Evolutionary conservation across 495 filamentous ascomycete species (phyloP), one percentile per base, ranked within the genome.

Genomic region (Venustampulla echinocandica): DNA sequence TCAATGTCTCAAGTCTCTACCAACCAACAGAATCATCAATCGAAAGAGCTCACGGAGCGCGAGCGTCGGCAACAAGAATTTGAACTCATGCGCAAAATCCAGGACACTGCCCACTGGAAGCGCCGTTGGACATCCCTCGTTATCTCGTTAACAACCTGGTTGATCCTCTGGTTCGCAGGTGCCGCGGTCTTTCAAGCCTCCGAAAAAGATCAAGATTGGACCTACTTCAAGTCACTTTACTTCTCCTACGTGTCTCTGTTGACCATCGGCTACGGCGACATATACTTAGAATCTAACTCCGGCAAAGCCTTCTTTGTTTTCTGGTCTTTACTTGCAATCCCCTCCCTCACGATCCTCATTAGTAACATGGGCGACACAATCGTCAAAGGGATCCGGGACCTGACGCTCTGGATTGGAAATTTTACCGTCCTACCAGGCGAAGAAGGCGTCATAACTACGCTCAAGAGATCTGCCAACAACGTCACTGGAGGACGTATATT

Each of bases 211-310:
- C 75, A 77, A 53, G 41, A 66, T 1, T 94, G 87, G 89, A 72
- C 64, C n/a, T 95, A 94, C 55, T 93, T 92, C 48, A 65, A 81
- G 11, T 69, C 77, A 0, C 61, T 95, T 5, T 95, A 93, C 60
- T 93, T 92, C 62, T 62, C 83, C 2, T 95, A 86, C 58, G 79
- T 79, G 2, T 77, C 79, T 2, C 71, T 94, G 25, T 69, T 90
- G 4, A 94, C 89, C 1, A 87, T 95, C 42, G 89, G 89, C 0
- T 95, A 89, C 54, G 89, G 89, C 2, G 87, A 94, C 50, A 69
- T 80, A 23, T 76, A 74, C 23, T 84, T 82, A 0, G 63, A 75
- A 6, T 85, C 78, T 24, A 87, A 84, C 51, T 69, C 79, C 2
- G 85, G 83, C 0, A 85, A 80, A 56, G 64, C 83, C 0, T 90